phyloP scores from a whole-genome alignment of 345 rosid species.

The Salix caprea region DNA sequence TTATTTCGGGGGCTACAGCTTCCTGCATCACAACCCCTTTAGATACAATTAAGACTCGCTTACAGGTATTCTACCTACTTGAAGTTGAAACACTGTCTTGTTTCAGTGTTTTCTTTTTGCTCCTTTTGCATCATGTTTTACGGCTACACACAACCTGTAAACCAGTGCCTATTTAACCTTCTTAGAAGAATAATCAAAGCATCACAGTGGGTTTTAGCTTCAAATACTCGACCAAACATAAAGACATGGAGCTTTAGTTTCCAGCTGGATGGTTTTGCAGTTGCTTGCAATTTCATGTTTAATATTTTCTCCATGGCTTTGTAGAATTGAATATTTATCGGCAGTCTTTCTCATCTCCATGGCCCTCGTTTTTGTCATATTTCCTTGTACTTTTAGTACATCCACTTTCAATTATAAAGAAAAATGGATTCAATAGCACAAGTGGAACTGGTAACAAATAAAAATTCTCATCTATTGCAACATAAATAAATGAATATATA shows the following conservation, averaged over 20 bases:
- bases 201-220: background rate
- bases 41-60: conserved; percentile 93
- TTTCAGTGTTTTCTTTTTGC: background rate
- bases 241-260: background rate
- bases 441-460: no score
- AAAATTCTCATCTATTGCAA: no score
- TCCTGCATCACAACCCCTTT: conserved; percentile 89
- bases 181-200: background rate
- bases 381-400: background rate
- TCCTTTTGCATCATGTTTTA: background rate
- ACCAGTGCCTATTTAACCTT: background rate
- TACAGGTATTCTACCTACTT: conserved; percentile 56
- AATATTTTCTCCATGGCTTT: background rate
- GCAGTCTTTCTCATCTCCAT: background rate
- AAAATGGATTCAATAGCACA: no score
- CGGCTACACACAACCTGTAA: background rate
- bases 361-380: background rate
- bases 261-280: background rate
- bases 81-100: conserved; percentile 4
- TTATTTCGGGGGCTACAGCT: conserved; percentile 92
- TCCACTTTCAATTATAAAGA: background rate
- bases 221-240: background rate
- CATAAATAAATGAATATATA: no score
- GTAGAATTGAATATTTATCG: background rate
- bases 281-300: background rate